Conservation (phyloP, 2,329 filamentous ascomycete genomes). For the Colletotrichum aenigma region DNA sequence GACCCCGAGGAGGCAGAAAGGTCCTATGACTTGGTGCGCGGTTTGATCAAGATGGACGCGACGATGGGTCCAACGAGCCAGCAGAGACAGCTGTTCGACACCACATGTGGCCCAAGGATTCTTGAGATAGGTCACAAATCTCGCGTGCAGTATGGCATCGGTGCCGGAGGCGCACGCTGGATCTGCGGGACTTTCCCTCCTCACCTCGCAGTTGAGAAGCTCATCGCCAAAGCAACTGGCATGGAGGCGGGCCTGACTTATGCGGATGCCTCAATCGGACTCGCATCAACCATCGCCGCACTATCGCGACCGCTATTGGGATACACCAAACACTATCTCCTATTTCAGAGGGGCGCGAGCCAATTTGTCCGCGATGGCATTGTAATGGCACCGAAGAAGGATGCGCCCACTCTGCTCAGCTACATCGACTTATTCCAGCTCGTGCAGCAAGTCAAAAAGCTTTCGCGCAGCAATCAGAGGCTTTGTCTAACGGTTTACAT, state of each 20-base stretch:
- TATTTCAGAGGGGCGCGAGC: background rate
- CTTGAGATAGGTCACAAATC: conserved; percentile 5
- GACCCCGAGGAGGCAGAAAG: background rate
- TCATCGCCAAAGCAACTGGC: conserved; percentile 1
- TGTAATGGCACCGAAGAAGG: background rate
- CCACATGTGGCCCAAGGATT: background rate
- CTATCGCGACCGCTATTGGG: background rate
- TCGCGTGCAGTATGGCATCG: conserved; percentile 6
- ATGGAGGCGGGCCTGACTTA: conserved; percentile 3
- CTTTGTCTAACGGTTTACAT: background rate
- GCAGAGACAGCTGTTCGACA: background rate
- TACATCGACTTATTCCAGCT: conserved; percentile 6
- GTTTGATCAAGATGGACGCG: background rate
- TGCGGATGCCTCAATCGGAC: conserved; percentile 7
- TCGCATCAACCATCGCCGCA: conserved; percentile 15
- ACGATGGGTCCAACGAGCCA: background rate
- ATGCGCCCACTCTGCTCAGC: background rate
- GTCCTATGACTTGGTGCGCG: background rate
- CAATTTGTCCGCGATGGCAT: background rate
- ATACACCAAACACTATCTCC: background rate
- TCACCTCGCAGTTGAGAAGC: conserved; percentile 2
- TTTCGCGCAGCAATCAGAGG: background rate
- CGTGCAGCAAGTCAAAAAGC: background rate
- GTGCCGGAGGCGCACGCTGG: conserved; percentile 8
- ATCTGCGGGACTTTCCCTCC: conserved; percentile 19